Conservation (phyloP, 1,284 basidiomycete species). For the Apiotrichum veenhuisii region DNA sequence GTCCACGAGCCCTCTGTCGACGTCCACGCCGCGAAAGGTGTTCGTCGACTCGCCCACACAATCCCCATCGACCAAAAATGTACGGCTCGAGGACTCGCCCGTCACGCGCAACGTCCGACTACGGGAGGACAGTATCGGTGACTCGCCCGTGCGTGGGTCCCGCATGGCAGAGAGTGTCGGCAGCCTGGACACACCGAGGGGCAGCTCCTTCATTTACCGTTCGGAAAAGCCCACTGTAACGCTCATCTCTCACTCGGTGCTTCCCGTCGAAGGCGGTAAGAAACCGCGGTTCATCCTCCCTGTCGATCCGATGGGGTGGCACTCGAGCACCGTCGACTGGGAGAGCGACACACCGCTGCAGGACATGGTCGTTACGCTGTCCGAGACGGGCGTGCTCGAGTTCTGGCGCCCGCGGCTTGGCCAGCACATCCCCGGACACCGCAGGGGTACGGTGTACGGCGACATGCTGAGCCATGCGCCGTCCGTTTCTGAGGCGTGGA, state of each 20-base stretch:
- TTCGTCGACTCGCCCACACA: not conserved
- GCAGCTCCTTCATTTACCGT: constrained; percentile 12
- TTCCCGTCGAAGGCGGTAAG: constrained; percentile 26
- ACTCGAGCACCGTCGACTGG: constrained; percentile 51
- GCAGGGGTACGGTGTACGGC: constrained; percentile 5
- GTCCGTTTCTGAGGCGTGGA: constrained; percentile 26
- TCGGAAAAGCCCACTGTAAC: constrained; percentile 27
- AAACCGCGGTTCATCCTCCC: constrained; percentile 54
- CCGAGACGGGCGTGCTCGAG: constrained; percentile 65
- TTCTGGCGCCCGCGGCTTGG: constrained; percentile 70
- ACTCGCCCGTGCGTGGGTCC: not conserved
- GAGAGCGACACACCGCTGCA: constrained; percentile 48
- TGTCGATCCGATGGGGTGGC: constrained; percentile 89
- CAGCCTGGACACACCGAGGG: not conserved
- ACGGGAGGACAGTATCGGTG: not conserved
- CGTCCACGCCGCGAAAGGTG: not conserved
- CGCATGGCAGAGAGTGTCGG: not conserved
- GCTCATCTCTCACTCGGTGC: constrained; percentile 34
- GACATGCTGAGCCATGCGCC: constrained; percentile 4
- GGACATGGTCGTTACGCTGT: constrained; percentile 73
- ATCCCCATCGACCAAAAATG: not conserved
- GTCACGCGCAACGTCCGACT: not conserved
- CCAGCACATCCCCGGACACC: constrained; percentile 27
- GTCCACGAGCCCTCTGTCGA: not conserved
- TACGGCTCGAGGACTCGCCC: not conserved